phyloP scores from a whole-genome alignment of 2,329 filamentous ascomycete species.

The Dryadomyces sulphureus region DNA sequence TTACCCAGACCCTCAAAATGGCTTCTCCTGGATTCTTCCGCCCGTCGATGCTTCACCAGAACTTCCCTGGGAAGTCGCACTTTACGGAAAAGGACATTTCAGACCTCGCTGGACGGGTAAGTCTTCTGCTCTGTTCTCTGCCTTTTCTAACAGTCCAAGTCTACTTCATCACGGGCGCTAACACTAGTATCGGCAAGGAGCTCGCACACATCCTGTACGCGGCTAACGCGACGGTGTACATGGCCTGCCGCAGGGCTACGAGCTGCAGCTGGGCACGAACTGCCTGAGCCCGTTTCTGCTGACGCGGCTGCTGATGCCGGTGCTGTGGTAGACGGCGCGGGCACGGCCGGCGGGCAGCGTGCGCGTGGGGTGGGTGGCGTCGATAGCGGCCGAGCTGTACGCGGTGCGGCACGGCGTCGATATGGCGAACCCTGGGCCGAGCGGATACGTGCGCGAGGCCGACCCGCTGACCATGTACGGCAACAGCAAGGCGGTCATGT shows the following conservation, averaged over 20 bases:
- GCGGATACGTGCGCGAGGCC: background rate
- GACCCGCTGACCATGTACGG: constrained; percentile 4
- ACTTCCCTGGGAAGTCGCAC: background rate
- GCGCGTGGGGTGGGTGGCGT: constrained; percentile 11
- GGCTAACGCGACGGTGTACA: constrained; percentile 33
- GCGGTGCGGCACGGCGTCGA: constrained; percentile 7
- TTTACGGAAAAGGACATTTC: background rate
- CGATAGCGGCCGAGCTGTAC: constrained; percentile 9
- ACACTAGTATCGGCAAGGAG: constrained; percentile 28
- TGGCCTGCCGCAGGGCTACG: constrained; percentile 26
- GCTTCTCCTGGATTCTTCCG: background rate
- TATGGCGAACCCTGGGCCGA: constrained; percentile 5
- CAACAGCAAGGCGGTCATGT: constrained; percentile 10
- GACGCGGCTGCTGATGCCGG: constrained; percentile 13
- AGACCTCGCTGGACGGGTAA: background rate
- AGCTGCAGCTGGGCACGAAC: constrained; percentile 14
- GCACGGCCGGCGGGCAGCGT: constrained; percentile 5
- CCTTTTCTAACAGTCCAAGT: constrained; percentile 6
- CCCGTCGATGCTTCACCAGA: background rate
- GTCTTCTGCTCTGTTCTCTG: background rate
- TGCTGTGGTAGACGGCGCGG: constrained; percentile 9
- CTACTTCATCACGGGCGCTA: constrained; percentile 28
- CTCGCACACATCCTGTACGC: constrained; percentile 33
- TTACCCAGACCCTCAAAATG: background rate
- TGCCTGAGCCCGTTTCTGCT: constrained; percentile 13